A percentile compares a stretch with the other conserved stretches of the same genome.
These are phyloP conservation scores for Zygoascus biomembranicola DNA, from an alignment of 805 yeast species.

Conservation along the genomic window DNA sequence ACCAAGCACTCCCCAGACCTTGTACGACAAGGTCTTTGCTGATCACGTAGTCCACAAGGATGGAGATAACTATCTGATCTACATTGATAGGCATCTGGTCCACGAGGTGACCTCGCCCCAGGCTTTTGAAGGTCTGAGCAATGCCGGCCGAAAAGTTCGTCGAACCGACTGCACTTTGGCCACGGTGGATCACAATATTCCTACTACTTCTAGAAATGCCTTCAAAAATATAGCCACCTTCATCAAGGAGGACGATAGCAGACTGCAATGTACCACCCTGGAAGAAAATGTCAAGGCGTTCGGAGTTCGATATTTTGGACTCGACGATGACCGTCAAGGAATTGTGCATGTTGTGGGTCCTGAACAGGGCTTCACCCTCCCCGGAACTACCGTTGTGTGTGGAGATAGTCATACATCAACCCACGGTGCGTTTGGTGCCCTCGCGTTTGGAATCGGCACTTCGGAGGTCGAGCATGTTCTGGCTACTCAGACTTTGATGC, in stretches of 20 bases:
- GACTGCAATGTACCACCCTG: slow-evolving; percentile 83
- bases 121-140: slow-evolving; percentile 91
- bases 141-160: slow-evolving; percentile 84
- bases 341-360: slow-evolving; percentile 98
- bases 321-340: slow-evolving; percentile 93
- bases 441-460: slow-evolving; percentile 98
- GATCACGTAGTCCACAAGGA: slow-evolving; percentile 91
- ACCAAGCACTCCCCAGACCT: slow-evolving; percentile 49
- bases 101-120: slow-evolving; percentile 99
- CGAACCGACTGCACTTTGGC: slow-evolving; percentile 88
- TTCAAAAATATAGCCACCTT: slow-evolving; percentile 70
- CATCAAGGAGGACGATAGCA: slow-evolving; percentile 84
- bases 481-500: slow-evolving; percentile 92
- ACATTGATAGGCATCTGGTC: slow-evolving; percentile 93
- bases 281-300: slow-evolving; percentile 90
- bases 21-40: slow-evolving; percentile 92
- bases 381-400: slow-evolving; percentile 98
- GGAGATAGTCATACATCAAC: slow-evolving; percentile 99
- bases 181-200: slow-evolving; percentile 95
- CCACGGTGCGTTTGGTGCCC: slow-evolving; percentile 96
- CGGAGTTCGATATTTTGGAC: slow-evolving; percentile 86
- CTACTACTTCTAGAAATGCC: slow-evolving; percentile 77
- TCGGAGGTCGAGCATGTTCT: slow-evolving; percentile 98
- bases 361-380: slow-evolving; percentile 96
- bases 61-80: slow-evolving; percentile 69